These are phyloP conservation scores for Rhizophora apiculata DNA, from an alignment of 345 rosid species.

Conservation along the genomic window DNA sequence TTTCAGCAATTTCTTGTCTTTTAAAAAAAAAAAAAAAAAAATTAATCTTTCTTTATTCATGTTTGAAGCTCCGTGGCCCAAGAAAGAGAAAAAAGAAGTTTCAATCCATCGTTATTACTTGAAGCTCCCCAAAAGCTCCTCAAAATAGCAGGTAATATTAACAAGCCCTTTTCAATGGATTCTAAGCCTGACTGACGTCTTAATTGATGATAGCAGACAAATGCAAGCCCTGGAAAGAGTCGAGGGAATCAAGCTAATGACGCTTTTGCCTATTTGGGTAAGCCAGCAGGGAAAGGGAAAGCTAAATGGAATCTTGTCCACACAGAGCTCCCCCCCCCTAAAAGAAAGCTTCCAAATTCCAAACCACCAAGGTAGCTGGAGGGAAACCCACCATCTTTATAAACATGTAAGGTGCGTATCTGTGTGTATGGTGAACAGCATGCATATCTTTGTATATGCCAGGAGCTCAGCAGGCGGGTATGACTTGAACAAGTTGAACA, in stretches of 20 bases:
- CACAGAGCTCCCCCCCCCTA: conserved; percentile 13
- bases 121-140: too few species aligned
- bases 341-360: conserved; percentile 22
- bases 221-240: conserved; percentile 16
- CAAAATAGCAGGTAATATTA: too few species aligned
- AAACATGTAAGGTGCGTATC: not conserved
- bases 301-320: conserved; percentile 37
- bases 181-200: conserved; percentile 5
- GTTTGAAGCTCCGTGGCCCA: too few species aligned
- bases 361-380: conserved; percentile 11
- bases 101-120: too few species aligned
- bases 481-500: too few species aligned
- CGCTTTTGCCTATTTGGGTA: conserved; percentile 21
- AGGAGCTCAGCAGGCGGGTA: too few species aligned
- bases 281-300: conserved; percentile 22
- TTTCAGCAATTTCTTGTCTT: too few species aligned
- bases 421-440: too few species aligned
- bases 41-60: too few species aligned
- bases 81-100: too few species aligned
- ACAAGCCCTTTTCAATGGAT: conserved; percentile 9
- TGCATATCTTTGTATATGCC: too few species aligned
- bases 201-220: conserved; percentile 31
- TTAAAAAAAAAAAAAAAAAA: too few species aligned
- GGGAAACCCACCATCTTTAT: not conserved
- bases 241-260: conserved; percentile 24